Evolutionary conservation across 129 eudicot species (phyloP).

Genomic region (Deinandra increscens): DNA sequence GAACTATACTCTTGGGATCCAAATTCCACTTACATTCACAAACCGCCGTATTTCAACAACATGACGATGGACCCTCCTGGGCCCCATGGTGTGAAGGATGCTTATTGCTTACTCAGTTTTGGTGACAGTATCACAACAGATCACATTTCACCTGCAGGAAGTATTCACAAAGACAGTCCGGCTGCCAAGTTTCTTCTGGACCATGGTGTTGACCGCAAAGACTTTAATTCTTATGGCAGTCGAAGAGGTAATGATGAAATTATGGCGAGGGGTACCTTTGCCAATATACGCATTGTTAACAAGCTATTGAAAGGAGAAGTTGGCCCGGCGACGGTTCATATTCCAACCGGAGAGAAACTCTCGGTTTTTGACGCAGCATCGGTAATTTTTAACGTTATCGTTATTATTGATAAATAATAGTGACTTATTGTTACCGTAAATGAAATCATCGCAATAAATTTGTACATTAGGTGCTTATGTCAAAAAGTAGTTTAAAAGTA

Average conservation of each 20-base stretch:
- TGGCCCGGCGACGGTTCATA: slow-evolving; percentile 91
- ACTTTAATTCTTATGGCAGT: slow-evolving; percentile 90
- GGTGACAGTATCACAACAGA: slow-evolving; percentile 99
- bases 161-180: slow-evolving; percentile 93
- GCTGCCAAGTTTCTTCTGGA: slow-evolving; percentile 88
- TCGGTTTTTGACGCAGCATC: slow-evolving; percentile 83
- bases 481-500: background rate
- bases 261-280: slow-evolving; percentile 83
- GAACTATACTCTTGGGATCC: slow-evolving; percentile 83
- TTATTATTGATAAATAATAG: background rate
- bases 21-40: slow-evolving; percentile 84
- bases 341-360: slow-evolving; percentile 81
- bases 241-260: slow-evolving; percentile 91
- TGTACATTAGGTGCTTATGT: background rate
- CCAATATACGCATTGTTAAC: slow-evolving; percentile 69
- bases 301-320: slow-evolving; percentile 86
- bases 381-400: slow-evolving; percentile 34
- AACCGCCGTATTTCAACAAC: slow-evolving; percentile 90
- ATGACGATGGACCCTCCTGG: slow-evolving; percentile 99
- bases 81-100: slow-evolving; percentile 92
- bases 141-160: slow-evolving; percentile 98
- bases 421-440: background rate
- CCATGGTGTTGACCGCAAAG: slow-evolving; percentile 80
- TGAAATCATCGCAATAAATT: background rate
- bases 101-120: slow-evolving; percentile 82